Base-by-base conservation (phyloP, 2,329 filamentous ascomycete species). In the Pestalotiopsis sp. region DNA sequence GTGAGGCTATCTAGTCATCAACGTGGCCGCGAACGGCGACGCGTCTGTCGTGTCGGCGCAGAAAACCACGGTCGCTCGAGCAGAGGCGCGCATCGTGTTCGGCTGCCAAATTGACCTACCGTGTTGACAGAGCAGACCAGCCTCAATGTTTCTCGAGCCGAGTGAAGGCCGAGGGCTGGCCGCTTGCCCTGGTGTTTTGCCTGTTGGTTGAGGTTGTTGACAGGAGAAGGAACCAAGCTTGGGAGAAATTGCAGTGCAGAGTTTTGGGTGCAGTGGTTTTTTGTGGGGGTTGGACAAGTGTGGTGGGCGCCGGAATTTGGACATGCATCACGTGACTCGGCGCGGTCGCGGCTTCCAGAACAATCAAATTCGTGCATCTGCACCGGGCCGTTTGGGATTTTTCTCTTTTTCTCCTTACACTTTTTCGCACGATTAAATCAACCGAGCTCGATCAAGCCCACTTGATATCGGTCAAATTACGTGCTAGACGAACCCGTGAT, bases 401-500 rank as follows among this genome's bases (percentile, higher is more conserved):
- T 71, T 66, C 68, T 74, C 70, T 61, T 68, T 68, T 71, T 74
- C 62, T 77, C 77, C 76, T 75, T 78, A 86, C 81, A 87, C 85
- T 82, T 78, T 78, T 79, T 67, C 68, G 86, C 87, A 88, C 85
- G 81, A 87, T 23, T 84, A 84, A 88, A 89, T 89, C 87, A 89
- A 89, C 85, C 86, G 84, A 81, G 81, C 76, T 80, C 76, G 79
- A 86, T 74, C 82, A 79, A 68, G 77, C 23, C 80, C 79, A 87
- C 84, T 86, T 81, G 76, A 79, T 82, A 76, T 82, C 83, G 86
- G 86, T 89, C 87, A 89, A 86, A 88, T 87, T 86, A 79, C 80
- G 84, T 88, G 87, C 86, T 76, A 88, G 85, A 89, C 69, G 69
- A 82, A 68, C 72, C 72, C 67, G 74, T 74, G 76, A 74, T 71